Evolutionary conservation across 805 yeast genomes (phyloP), one percentile per base, ranked within the genome.

Genomic region (Ogataea trehaloabstinens): DNA sequence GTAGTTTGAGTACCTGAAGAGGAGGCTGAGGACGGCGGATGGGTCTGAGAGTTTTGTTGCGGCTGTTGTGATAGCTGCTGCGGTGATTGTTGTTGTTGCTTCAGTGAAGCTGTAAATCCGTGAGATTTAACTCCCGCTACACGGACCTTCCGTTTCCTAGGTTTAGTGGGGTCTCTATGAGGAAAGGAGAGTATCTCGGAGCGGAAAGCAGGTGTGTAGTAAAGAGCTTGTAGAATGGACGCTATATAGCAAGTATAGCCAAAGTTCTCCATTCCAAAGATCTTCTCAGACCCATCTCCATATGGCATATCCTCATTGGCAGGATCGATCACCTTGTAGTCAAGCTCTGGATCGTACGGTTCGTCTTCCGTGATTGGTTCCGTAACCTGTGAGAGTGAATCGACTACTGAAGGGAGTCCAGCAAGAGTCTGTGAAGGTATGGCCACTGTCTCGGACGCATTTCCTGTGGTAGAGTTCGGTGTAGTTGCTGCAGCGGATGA

Each of bases 211-310:
- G 74, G 71, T 3, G 91, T 74, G 63, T 85, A 82, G 67, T 77
- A 91, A 7, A 91, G 71, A 49, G 95, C 87, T 60, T 93, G 99
- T 18, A 93, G 65, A 21, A 93, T 85, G 7, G 96, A 87, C 53
- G 93, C 93, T 63, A 95, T 86, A 66, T 91, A 91, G 65, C 98
- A 93, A 0, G 97, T 89, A 58, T 89, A 83, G 2, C 95, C 95
- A 53, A 84, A 85, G 56, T 85, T 85, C 56, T 85, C 93, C 74
- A 83, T 77, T 1, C 95, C 95, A 58, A 76, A 85, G 17, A 85
- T 73, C 58, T 83, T 85, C 44, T 74, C 68, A 5, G 80, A 66
- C 2, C 89, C 90, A 56, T 80, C 81, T 4, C 88, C 90, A 54
- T 61, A 79, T 7, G 82, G 82, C 44, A 67, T 41, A 10, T 52